Evolutionary conservation across 257 asterid species (phyloP).

Genomic region (Petunia secreta): DNA sequence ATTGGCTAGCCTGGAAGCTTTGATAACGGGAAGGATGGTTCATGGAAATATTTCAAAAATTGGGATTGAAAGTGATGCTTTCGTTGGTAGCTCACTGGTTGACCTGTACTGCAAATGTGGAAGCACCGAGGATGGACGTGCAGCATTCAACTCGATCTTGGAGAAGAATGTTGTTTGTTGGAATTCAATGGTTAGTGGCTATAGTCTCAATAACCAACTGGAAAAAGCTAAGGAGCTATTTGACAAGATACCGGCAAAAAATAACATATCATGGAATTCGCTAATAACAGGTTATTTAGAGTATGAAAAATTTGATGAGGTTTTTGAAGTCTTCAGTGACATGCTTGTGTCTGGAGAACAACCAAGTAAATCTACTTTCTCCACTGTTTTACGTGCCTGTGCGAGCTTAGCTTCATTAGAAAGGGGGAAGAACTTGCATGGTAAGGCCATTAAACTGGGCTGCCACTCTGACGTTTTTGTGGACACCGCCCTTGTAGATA

Average conservation of each 20-base stretch:
- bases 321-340: conserved; percentile 52
- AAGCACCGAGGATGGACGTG: conserved; percentile 51
- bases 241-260: conserved; percentile 52
- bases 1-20: conserved; percentile 53
- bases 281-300: conserved; percentile 57
- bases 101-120: conserved; percentile 80
- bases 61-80: conserved; percentile 54
- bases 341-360: conserved; percentile 66
- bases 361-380: conserved; percentile 75
- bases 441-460: conserved; percentile 62
- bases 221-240: conserved; percentile 62
- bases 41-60: conserved; percentile 63
- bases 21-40: conserved; percentile 57
- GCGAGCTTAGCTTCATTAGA: conserved; percentile 69
- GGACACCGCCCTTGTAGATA: conserved; percentile 72
- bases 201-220: conserved; percentile 62
- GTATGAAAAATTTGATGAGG: conserved; percentile 47
- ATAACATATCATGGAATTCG: conserved; percentile 77
- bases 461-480: conserved; percentile 61
- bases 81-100: conserved; percentile 58
- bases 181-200: conserved; percentile 77
- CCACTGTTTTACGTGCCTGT: conserved; percentile 67
- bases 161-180: conserved; percentile 70
- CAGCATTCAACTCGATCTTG: conserved; percentile 48
- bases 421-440: conserved; percentile 63